These are phyloP conservation scores for Neodidymelliopsis sp. DNA, from an alignment of 2,329 filamentous ascomycete species.

Conservation along the genomic window DNA sequence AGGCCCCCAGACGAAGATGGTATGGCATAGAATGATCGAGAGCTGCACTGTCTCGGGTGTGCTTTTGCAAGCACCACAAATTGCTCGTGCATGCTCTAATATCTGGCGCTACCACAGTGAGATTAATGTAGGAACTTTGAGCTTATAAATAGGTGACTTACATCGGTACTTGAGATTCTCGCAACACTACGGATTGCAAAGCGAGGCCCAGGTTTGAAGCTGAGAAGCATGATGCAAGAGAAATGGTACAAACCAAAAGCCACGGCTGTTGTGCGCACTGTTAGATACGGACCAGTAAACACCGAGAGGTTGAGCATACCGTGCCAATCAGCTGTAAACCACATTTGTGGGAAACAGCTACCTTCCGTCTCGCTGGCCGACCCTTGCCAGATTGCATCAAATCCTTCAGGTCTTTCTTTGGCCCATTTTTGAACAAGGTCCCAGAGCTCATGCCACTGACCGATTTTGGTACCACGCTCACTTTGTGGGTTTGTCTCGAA, in stretches of 20 bases:
- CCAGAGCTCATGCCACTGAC: conserved; percentile 35
- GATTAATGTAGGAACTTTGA: conserved; percentile 5
- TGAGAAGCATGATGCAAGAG: conserved; percentile 39
- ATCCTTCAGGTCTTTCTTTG: conserved; percentile 32
- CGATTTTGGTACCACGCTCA: conserved; percentile 20
- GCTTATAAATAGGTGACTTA: conserved; percentile 11
- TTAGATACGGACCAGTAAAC: background rate
- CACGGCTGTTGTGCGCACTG: conserved; percentile 25
- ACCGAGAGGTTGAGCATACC: conserved; percentile 21
- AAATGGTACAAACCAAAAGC: conserved; percentile 41
- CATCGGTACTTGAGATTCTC: conserved; percentile 30
- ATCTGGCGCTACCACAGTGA: conserved; percentile 24
- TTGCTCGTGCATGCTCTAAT: conserved; percentile 34
- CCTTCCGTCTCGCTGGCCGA: conserved; percentile 16
- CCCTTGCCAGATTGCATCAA: conserved; percentile 41
- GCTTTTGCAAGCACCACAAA: conserved; percentile 38
- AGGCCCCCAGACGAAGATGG: conserved; percentile 39
- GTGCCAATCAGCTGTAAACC: conserved; percentile 45
- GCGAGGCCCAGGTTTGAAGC: conserved; percentile 39
- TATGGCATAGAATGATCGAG: conserved; percentile 37
- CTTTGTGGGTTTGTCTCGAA: conserved; percentile 27
- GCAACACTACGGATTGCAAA: conserved; percentile 34
- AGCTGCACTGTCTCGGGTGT: conserved; percentile 34
- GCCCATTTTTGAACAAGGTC: conserved; percentile 35
- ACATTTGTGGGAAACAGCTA: conserved; percentile 32